Percentiles rank a stretch among this genome's conserved stretches.
These are phyloP conservation scores for Collybia nuda DNA, from an alignment of 768 basidiomycete genomes.

Conservation along the genomic window DNA sequence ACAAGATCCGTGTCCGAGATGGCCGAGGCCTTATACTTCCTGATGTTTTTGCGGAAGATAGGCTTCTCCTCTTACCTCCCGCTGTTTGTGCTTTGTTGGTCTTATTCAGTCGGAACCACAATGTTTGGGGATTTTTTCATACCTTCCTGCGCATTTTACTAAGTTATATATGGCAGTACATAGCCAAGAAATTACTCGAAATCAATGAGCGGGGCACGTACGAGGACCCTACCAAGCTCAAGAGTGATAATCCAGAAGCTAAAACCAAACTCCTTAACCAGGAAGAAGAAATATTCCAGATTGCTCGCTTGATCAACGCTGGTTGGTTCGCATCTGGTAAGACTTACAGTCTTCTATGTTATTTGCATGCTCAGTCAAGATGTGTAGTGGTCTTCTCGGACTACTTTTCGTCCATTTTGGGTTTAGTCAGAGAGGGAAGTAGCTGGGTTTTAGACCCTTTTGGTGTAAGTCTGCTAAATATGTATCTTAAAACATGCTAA, in stretches of 20 bases:
- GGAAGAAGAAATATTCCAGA: constrained; percentile 85
- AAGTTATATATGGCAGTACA: constrained; percentile 50
- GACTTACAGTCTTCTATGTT: constrained; percentile 1
- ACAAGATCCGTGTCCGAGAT: constrained; percentile 53
- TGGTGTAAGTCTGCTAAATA: constrained; percentile 37
- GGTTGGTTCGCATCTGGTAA: constrained; percentile 71
- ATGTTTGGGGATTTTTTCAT: constrained; percentile 44
- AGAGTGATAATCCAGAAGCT: constrained; percentile 30
- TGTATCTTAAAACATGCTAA: background rate
- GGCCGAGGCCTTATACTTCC: constrained; percentile 69
- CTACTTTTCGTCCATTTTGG: constrained; percentile 79
- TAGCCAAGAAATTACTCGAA: constrained; percentile 72
- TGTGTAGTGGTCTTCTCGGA: constrained; percentile 69
- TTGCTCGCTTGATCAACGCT: constrained; percentile 73
- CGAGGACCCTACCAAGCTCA: constrained; percentile 49
- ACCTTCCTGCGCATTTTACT: background rate
- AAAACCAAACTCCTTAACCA: constrained; percentile 43
- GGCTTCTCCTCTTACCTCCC: constrained; percentile 78
- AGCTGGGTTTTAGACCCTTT: constrained; percentile 81
- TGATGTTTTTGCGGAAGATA: constrained; percentile 78
- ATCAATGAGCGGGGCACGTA: constrained; percentile 78
- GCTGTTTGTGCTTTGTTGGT: constrained; percentile 72
- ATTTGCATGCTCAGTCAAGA: constrained; percentile 3
- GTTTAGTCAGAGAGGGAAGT: constrained; percentile 73
- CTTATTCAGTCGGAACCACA: constrained; percentile 91